A percentile compares a stretch with the other conserved stretches of the same genome.
Conservation (phyloP, 768 basidiomycete genomes). For the Chlorophyllum brunneum region DNA sequence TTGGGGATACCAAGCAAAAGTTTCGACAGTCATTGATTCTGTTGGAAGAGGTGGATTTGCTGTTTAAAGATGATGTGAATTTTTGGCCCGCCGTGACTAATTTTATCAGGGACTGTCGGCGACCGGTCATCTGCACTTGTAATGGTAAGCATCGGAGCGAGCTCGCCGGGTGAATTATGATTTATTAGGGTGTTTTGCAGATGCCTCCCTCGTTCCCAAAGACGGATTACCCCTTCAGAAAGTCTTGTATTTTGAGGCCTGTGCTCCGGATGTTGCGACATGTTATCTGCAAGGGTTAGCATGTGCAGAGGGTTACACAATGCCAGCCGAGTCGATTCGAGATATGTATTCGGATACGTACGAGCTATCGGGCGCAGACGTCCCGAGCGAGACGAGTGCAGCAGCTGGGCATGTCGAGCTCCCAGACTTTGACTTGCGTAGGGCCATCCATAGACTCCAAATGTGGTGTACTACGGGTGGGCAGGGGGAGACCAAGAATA, state of each 20-base stretch:
- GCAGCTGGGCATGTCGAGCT: constrained; percentile 8
- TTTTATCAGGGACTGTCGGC: constrained; percentile 76
- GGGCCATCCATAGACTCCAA: constrained; percentile 15
- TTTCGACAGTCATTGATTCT: constrained; percentile 85
- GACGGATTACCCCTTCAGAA: constrained; percentile 74
- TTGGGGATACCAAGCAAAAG: constrained; percentile 16
- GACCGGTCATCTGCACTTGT: constrained; percentile 93
- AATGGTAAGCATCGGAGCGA: constrained; percentile 60
- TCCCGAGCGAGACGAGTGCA: constrained; percentile 5
- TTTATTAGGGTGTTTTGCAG: constrained; percentile 33
- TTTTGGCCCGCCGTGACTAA: constrained; percentile 84
- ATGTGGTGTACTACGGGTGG: constrained; percentile 11
- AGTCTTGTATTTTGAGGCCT: constrained; percentile 61
- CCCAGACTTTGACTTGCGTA: constrained; percentile 14
- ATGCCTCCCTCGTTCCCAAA: constrained; percentile 68
- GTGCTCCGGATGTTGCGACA: constrained; percentile 46
- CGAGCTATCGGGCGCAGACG: constrained; percentile 5
- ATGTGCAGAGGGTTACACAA: constrained; percentile 46
- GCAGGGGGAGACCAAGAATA: constrained; percentile 1
- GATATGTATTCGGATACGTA: constrained; percentile 32
- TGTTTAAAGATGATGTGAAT: constrained; percentile 81
- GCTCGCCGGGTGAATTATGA: constrained; percentile 8
- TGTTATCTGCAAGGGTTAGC: constrained; percentile 70
- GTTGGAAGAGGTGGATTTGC: constrained; percentile 92
- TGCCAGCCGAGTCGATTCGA: constrained; percentile 39